Percentiles rank a stretch among this genome's conserved stretches.
phyloP scores from a whole-genome alignment of 179 eudicot genomes.

The Silene coronaria region DNA sequence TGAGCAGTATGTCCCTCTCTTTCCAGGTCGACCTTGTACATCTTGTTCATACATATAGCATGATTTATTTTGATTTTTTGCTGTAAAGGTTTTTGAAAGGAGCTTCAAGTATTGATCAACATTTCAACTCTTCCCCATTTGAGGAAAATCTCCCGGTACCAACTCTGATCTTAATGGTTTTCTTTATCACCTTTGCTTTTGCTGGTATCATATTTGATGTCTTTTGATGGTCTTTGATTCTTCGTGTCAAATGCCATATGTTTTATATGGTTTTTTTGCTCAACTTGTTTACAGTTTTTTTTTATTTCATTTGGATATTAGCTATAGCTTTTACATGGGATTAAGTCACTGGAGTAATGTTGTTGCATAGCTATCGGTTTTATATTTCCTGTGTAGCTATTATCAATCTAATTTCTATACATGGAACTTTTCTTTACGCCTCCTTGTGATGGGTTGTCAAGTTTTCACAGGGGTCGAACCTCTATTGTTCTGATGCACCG shows the following conservation, averaged over 20 bases:
- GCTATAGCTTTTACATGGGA: too few relatives aligned
- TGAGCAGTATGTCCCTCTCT: constrained; percentile 64
- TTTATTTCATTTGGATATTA: background rate
- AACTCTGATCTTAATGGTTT: constrained; percentile 13
- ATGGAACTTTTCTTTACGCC: background rate
- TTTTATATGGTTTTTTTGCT: background rate
- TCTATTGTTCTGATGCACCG: background rate
- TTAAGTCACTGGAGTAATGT: too few relatives aligned
- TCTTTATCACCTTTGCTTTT: background rate
- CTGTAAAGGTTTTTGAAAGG: constrained; percentile 74
- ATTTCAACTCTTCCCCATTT: constrained; percentile 70
- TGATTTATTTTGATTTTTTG: constrained; percentile 8
- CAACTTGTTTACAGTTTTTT: background rate
- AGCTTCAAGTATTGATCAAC: constrained; percentile 93
- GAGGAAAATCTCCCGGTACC: constrained; percentile 77
- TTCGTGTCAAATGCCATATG: background rate
- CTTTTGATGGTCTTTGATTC: background rate
- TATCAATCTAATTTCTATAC: background rate
- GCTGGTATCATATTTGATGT: background rate
- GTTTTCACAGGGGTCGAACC: background rate
- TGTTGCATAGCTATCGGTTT: background rate
- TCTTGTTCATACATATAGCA: background rate
- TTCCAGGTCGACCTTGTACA: background rate
- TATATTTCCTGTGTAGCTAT: background rate
- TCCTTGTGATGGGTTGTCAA: background rate